Conservation (phyloP, 78 protist genomes). For the Anaeramoeba ignava region DNA sequence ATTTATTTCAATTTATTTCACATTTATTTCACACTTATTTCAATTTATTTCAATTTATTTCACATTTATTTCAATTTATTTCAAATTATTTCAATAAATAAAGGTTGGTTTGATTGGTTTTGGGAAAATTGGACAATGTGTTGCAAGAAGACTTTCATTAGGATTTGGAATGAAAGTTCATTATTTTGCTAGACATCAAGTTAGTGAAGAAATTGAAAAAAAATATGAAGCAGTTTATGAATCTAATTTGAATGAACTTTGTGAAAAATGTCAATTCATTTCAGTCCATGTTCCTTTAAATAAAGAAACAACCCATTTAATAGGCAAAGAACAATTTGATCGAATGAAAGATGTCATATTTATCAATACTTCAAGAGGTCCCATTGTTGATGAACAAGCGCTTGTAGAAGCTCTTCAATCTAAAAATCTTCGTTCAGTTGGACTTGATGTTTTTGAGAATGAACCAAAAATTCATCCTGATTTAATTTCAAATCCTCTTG, state of each 20-base stretch:
- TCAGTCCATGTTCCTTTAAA: neutral
- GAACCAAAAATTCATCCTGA: neutral
- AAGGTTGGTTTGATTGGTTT: neutral
- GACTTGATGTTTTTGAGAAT: neutral
- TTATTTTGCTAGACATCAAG: neutral
- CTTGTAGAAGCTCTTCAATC: neutral
- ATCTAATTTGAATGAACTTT: neutral
- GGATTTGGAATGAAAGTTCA: neutral
- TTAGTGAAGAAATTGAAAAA: neutral
- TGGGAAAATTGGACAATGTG: conserved; percentile 1
- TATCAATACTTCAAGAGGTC: neutral
- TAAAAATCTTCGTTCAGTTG: neutral
- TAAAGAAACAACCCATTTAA: neutral
- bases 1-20: too few species aligned
- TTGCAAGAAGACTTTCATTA: neutral
- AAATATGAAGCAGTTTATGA: neutral
- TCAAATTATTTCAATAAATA: too few species aligned
- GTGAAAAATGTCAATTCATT: neutral
- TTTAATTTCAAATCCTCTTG: neutral
- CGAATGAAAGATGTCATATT: neutral
- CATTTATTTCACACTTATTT: too few species aligned
- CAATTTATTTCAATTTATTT: too few species aligned
- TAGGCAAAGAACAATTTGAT: neutral
- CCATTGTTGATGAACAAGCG: neutral
- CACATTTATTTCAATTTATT: too few species aligned